Evolutionary conservation across 2,329 filamentous ascomycete genomes (phyloP), one percentile per base, ranked within the genome.

Genomic region (Hymenoscyphus salicellus): DNA sequence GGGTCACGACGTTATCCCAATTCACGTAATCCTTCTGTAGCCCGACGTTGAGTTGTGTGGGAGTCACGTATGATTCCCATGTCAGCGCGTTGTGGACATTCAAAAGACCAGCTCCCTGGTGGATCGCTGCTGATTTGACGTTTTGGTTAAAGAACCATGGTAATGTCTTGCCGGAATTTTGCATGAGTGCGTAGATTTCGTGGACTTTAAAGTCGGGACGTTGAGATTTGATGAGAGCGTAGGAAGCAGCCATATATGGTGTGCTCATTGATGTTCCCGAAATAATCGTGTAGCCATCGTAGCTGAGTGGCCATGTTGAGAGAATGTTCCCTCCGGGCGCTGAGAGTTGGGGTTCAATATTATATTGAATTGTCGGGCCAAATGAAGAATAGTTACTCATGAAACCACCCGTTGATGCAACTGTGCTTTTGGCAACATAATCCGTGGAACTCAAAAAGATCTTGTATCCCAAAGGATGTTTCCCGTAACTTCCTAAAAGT

Each of bases 261-360:
- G 76, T 74, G 0, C 77, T 73, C 77, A 78, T 78, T 2, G 75
- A 77, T 0, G 77, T 78, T 1, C 76, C 77, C 1, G 72, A 74
- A 20, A 78, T 68, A 32, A 77, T 75, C 2, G 73, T 72, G 33
- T 77, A 79, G 1, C 72, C 72, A 20, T 69, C 62, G 0, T 68
- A 60, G 3, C 70, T 74, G 2, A 77, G 61, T 0, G 76, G 76
- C 65, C 72, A 78, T 0, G 76, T 77, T 1, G 76, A 73, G 7
- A 79, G 71, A 14, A 78, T 76, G 23, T 73, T 66, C 0, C 76
- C 76, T 0, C 77, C 77, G 0, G 77, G 77, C 3, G 75, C 77
- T 8, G 75, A 72, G 3, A 67, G n/a, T 41, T 70, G 67, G 32
- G 68, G 69, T 28, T 72, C 68, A 11, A 68, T 36, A 7, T 16